A percentile compares a stretch with the other conserved stretches of the same genome.
phyloP scores from a whole-genome alignment of 73 alveolate genomes.

The Blepharisma japonicum region DNA sequence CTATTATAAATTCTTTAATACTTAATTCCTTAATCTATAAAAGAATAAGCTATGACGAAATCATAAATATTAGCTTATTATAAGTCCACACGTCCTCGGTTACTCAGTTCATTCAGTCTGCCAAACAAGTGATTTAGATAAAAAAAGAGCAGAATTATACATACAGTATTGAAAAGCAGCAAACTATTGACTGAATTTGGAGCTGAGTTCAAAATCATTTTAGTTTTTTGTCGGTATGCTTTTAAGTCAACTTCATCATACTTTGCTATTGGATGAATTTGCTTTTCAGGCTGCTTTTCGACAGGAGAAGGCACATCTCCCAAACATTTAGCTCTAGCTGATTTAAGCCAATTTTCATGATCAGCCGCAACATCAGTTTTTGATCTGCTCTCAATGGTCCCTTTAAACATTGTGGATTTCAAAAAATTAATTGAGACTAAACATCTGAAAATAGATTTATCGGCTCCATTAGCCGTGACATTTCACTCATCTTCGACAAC shows the following conservation, averaged over 20 bases:
- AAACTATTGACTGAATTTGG: conserved; percentile 12
- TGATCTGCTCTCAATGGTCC: conserved; percentile 14
- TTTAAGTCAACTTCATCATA: conserved; percentile 22
- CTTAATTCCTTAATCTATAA: no score
- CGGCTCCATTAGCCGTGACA: neutral
- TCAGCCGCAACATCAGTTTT: conserved; percentile 9
- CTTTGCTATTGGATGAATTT: conserved; percentile 11
- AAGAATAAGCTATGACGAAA: no score
- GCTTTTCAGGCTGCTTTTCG: conserved; percentile 23
- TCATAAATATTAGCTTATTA: no score
- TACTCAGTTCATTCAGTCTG: neutral
- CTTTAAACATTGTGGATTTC: conserved; percentile 25
- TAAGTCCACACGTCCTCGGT: no score
- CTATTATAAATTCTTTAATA: no score
- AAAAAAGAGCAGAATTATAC: neutral
- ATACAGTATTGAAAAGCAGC: neutral
- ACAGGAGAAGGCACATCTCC: neutral
- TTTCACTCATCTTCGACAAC: conserved; percentile 31
- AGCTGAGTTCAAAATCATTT: neutral
- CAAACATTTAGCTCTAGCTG: conserved; percentile 6
- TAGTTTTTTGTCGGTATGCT: conserved; percentile 9
- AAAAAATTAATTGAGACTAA: neutral
- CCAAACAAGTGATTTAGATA: neutral
- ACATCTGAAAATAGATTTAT: neutral
- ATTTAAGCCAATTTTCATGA: conserved; percentile 23